These are phyloP conservation scores for Mucor piriformis DNA, from an alignment of 371 early-diverging fungal genomes.

Conservation along the genomic window DNA sequence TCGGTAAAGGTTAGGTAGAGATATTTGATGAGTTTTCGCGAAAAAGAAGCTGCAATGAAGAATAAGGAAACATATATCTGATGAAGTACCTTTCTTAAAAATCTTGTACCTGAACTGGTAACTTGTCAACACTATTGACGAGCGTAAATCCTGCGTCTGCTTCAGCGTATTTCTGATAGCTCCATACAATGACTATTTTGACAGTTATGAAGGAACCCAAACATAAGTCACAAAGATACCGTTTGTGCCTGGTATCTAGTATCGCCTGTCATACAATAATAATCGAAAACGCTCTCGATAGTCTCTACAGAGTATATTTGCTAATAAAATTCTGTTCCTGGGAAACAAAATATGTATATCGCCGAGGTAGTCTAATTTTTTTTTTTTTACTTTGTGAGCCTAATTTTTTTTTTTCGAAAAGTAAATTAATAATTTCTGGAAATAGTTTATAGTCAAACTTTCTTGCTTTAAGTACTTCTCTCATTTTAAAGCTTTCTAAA, in stretches of 20 bases:
- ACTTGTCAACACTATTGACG: conserved; percentile 50
- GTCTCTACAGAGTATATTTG: conserved; percentile 58
- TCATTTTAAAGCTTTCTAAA: too few species aligned
- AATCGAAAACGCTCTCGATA: conserved; percentile 73
- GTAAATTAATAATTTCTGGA: too few species aligned
- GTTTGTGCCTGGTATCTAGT: conserved; percentile 45
- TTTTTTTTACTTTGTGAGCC: background rate
- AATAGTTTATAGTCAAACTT: too few species aligned
- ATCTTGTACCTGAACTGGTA: conserved; percentile 33
- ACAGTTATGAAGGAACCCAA: too few species aligned
- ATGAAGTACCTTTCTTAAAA: conserved; percentile 44
- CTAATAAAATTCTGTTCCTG: too few species aligned
- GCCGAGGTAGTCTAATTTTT: background rate
- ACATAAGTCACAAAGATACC: background rate
- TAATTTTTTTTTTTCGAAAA: background rate
- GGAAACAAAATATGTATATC: too few species aligned
- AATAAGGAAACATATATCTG: too few species aligned
- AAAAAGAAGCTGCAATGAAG: conserved; percentile 66
- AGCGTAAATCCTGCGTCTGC: conserved; percentile 60
- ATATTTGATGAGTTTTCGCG: conserved; percentile 91
- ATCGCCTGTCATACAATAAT: conserved; percentile 72
- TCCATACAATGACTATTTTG: conserved; percentile 57
- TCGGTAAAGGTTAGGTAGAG: conserved; percentile 82
- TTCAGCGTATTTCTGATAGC: conserved; percentile 58
- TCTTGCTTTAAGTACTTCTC: too few species aligned